A percentile compares a stretch with the other conserved stretches of the same genome.
These are phyloP conservation scores for Acanthamoeba triangularis DNA, from an alignment of 208 protist genomes.

Conservation along the genomic window DNA sequence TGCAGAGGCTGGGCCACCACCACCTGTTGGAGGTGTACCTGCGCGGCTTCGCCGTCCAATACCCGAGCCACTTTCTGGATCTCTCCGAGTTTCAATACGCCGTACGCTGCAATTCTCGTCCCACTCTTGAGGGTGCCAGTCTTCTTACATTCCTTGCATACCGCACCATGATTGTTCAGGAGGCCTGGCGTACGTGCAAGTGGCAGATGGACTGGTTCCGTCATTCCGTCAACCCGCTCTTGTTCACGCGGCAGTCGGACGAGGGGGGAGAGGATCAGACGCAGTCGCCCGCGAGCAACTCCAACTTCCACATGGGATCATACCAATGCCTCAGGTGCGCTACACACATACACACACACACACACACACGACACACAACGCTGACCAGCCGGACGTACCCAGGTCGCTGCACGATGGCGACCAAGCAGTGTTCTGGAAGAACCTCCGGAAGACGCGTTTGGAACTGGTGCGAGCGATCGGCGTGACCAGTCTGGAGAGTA, in stretches of 20 bases:
- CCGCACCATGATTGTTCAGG: not conserved
- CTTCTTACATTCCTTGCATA: not conserved
- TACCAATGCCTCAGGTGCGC: constrained; percentile 60
- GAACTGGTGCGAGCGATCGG: constrained; percentile 73
- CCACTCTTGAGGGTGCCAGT: not conserved
- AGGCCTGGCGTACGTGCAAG: constrained; percentile 79
- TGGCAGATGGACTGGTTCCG: constrained; percentile 78
- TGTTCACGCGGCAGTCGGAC: constrained; percentile 10
- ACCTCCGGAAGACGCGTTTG: constrained; percentile 47
- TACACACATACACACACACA: not conserved
- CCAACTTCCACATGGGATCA: constrained; percentile 73
- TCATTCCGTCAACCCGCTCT: constrained; percentile 31
- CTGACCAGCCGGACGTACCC: not conserved
- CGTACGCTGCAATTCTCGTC: not conserved
- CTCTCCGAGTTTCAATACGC: constrained; percentile 81
- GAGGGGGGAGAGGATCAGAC: not conserved
- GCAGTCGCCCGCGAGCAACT: not conserved
- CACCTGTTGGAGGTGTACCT: constrained; percentile 76
- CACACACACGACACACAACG: not conserved
- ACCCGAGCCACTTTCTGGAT: constrained; percentile 33
- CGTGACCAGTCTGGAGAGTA: constrained; percentile 76
- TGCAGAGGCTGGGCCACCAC: constrained; percentile 76
- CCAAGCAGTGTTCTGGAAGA: constrained; percentile 72
- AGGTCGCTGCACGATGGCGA: constrained; percentile 71
- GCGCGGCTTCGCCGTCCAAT: constrained; percentile 56